phyloP scores from a whole-genome alignment of 805 yeast species.

The Candida loeiensis region DNA sequence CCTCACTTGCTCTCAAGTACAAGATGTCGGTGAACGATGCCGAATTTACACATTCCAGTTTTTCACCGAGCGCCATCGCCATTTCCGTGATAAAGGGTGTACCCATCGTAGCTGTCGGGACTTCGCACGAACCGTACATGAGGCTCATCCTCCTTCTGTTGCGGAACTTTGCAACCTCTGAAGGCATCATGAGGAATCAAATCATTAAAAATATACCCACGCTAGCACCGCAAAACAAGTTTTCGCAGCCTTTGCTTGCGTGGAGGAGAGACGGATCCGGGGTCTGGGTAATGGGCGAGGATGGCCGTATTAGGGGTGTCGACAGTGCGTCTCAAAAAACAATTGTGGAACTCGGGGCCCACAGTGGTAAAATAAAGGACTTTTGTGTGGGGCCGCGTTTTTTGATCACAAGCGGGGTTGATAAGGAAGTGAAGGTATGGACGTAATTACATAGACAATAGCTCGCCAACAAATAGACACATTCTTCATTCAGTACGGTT shows the following conservation, averaged over 20 bases:
- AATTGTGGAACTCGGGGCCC: constrained; percentile 31
- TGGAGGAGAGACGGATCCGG: constrained; percentile 47
- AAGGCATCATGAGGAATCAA: constrained; percentile 23
- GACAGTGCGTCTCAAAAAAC: constrained; percentile 39
- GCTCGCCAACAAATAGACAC: no score
- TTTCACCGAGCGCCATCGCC: constrained; percentile 51
- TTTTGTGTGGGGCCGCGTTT: constrained; percentile 30
- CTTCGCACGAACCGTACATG: constrained; percentile 78
- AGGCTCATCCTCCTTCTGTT: constrained; percentile 54
- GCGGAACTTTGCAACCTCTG: constrained; percentile 23
- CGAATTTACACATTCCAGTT: constrained; percentile 61
- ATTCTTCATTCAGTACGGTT: no score
- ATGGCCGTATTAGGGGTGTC: constrained; percentile 60
- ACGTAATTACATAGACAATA: no score
- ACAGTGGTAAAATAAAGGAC: constrained; percentile 50
- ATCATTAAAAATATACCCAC: constrained; percentile 37
- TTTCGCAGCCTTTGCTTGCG: constrained; percentile 45
- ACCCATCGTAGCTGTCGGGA: constrained; percentile 54
- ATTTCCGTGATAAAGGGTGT: constrained; percentile 11
- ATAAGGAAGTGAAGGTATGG: constrained; percentile 15
- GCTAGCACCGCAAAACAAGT: constrained; percentile 66
- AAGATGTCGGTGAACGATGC: constrained; percentile 68
- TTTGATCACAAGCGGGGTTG: constrained; percentile 50
- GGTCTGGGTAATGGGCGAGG: constrained; percentile 67
- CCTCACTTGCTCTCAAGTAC: constrained; percentile 16